phyloP scores from a whole-genome alignment of 140 eudicot genomes.

The Bidens hawaiensis region DNA sequence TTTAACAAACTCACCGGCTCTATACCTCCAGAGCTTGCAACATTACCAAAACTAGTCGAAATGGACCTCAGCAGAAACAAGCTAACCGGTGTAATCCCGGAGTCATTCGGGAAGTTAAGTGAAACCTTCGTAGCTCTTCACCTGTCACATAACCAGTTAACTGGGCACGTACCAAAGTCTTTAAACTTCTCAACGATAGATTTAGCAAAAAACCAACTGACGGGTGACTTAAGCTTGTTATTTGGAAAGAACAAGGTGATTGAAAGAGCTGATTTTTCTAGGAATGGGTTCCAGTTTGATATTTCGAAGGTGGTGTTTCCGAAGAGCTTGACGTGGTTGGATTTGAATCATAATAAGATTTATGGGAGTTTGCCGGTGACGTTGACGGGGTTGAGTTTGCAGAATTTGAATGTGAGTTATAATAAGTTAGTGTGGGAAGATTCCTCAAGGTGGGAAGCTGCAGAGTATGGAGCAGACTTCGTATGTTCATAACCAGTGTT shows the following conservation, averaged over 20 bases:
- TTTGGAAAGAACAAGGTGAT: constrained; percentile 47
- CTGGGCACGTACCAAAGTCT: constrained; percentile 49
- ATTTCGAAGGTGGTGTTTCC: constrained; percentile 39
- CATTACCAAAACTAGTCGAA: too few species aligned
- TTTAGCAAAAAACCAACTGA: constrained; percentile 43
- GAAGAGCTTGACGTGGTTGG: constrained; percentile 24
- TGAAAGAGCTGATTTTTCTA: constrained; percentile 25
- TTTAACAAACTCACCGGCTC: constrained; percentile 53
- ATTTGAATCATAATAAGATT: background rate
- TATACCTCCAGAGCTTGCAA: too few species aligned
- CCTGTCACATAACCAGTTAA: too few species aligned
- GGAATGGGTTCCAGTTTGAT: constrained; percentile 50
- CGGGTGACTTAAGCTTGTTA: constrained; percentile 61
- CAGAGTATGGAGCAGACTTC: constrained; percentile 23
- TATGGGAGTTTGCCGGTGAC: background rate
- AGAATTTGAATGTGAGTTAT: constrained; percentile 11
- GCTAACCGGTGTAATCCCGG: constrained; percentile 66
- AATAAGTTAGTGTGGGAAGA: constrained; percentile 69
- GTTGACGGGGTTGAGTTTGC: background rate
- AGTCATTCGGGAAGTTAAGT: constrained; percentile 42
- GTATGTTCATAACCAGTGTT: constrained; percentile 58
- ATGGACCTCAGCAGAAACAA: too few species aligned
- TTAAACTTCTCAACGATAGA: constrained; percentile 37
- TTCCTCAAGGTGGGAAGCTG: constrained; percentile 58
- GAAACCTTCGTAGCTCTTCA: constrained; percentile 19